Evolutionary conservation across 331 rosid genomes (phyloP).

Genomic region (Pyrus hybrid): DNA sequence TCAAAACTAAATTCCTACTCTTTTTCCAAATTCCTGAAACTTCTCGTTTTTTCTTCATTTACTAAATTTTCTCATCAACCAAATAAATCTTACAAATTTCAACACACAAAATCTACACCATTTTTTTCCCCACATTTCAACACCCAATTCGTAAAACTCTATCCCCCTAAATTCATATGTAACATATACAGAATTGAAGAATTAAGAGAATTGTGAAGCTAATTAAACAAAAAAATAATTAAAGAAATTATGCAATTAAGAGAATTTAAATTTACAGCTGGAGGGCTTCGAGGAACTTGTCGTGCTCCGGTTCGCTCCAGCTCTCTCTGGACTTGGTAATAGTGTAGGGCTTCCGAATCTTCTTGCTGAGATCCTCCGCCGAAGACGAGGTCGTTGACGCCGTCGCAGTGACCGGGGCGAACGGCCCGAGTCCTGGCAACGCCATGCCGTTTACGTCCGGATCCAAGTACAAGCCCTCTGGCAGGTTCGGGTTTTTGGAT

Average conservation of each 20-base stretch:
- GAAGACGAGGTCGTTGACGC: slow-evolving; percentile 30
- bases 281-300: slow-evolving; percentile 95
- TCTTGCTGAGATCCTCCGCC: slow-evolving; percentile 59
- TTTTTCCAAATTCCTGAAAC: neutral
- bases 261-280: slow-evolving; percentile 57
- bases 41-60: neutral
- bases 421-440: slow-evolving; percentile 53
- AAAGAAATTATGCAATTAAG: neutral
- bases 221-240: no score
- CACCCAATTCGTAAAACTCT: neutral
- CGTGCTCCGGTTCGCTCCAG: slow-evolving; percentile 98
- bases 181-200: neutral
- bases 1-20: neutral
- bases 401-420: slow-evolving; percentile 28
- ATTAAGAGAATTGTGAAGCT: neutral
- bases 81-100: neutral
- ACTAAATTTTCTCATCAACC: neutral
- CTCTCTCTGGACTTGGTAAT: slow-evolving; percentile 93
- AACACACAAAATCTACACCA: neutral
- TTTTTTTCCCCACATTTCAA: neutral
- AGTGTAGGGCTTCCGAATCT: slow-evolving; percentile 85
- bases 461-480: slow-evolving; percentile 66
- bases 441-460: slow-evolving; percentile 41
- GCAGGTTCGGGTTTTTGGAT: slow-evolving; percentile 69
- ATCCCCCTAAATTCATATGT: neutral